Evolutionary conservation across 495 filamentous ascomycete genomes (phyloP).

Genomic region (Penicillium flavigenum): DNA sequence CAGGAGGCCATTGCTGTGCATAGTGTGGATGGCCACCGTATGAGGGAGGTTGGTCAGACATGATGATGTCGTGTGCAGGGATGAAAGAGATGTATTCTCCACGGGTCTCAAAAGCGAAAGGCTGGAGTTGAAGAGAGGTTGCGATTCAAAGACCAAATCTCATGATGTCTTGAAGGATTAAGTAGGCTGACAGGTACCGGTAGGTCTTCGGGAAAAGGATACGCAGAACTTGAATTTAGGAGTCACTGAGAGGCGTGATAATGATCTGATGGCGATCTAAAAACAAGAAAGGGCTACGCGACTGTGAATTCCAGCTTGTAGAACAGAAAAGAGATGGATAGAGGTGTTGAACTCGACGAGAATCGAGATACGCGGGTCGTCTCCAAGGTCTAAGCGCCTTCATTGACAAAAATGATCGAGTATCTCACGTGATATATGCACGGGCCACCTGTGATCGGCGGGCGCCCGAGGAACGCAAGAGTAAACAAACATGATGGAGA

Average conservation of each 20-base stretch:
- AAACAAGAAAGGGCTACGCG: not conserved
- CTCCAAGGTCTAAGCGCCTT: conserved; percentile 24
- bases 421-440: conserved; percentile 29
- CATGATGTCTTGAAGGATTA: conserved; percentile 4
- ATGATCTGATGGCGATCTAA: not conserved
- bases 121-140: not conserved
- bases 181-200: not conserved
- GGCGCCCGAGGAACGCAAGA: conserved; percentile 41
- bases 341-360: not conserved
- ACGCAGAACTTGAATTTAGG: not conserved
- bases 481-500: conserved; percentile 43
- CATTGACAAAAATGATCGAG: conserved; percentile 21
- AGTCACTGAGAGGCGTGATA: not conserved
- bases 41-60: conserved; percentile 57
- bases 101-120: not conserved
- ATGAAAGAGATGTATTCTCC: not conserved
- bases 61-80: conserved; percentile 24
- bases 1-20: conserved; percentile 35
- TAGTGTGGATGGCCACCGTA: conserved; percentile 46
- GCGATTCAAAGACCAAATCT: conserved; percentile 6
- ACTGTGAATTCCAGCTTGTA: not conserved
- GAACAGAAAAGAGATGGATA: not conserved
- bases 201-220: not conserved
- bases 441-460: conserved; percentile 36
- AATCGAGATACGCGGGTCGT: not conserved